Evolutionary conservation across 305 asterid species (phyloP).

Genomic region (Solanum hybrid): DNA sequence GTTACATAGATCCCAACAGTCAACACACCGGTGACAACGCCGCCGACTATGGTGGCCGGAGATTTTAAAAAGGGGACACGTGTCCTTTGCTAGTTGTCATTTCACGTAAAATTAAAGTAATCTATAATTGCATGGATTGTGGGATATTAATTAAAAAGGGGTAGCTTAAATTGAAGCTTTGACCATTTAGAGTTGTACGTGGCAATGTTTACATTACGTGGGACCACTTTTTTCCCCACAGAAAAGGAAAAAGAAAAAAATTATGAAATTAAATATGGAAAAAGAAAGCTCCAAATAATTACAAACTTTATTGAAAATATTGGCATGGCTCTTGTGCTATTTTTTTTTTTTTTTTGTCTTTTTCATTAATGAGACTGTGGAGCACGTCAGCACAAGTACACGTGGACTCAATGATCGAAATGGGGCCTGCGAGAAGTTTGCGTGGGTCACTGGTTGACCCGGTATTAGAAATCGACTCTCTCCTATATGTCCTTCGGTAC

Average conservation of each 20-base stretch:
- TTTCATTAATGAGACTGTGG: conserved; percentile 29
- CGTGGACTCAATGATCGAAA: conserved; percentile 23
- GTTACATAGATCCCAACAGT: conserved; percentile 46
- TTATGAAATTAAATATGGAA: background rate
- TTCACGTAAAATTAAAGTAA: conserved; percentile 16
- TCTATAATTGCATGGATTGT: conserved; percentile 9
- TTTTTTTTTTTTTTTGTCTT: conserved; percentile 17
- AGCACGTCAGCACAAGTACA: conserved; percentile 28
- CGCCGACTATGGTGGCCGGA: conserved; percentile 39
- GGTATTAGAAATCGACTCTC: background rate
- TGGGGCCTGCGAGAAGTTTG: conserved; percentile 12
- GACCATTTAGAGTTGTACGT: conserved; percentile 25
- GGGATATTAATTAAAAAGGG: background rate
- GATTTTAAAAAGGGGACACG: conserved; percentile 14
- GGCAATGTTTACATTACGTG: conserved; percentile 7
- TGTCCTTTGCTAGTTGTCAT: conserved; percentile 24
- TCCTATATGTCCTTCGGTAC: background rate
- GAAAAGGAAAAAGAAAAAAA: background rate
- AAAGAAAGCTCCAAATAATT: background rate
- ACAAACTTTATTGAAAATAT: conserved; percentile 23
- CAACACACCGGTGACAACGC: conserved; percentile 35
- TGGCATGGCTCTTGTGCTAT: conserved; percentile 48
- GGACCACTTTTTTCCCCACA: conserved; percentile 20
- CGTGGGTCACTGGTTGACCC: conserved; percentile 19
- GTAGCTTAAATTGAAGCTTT: conserved; percentile 16